Base-by-base conservation (phyloP, 495 filamentous ascomycete genomes). In the Lophiotrema nucula region DNA sequence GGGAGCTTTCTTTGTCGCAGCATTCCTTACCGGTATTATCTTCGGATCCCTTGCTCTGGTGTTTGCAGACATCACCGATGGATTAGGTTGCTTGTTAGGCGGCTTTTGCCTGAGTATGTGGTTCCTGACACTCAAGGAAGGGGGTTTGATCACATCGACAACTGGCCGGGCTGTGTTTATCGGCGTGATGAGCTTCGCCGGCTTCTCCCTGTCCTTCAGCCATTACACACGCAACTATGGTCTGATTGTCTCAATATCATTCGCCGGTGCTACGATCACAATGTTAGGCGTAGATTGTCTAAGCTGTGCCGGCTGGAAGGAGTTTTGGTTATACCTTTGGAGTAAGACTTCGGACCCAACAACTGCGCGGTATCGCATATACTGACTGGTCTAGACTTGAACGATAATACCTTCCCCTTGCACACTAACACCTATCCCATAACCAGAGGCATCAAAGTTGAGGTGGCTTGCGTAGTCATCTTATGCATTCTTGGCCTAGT, bases 261-360 rank as follows among this genome's bases (percentile, higher is more conserved):
- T 96, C 66, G 77, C 86, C 24, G 92, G 92, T 12, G 85, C 89
- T 8, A 95, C 90, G 0, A 83, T 81, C 3, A 73, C 86, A 0
- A 77, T 93, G 5, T 70, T 97, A 5, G 92, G 92, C 5, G 88
- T 97, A 49, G 92, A 97, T 69, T 96, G 92, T 69, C 95, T 90
- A 65, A 92, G 86, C 64, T 77, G 85, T 46, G 92, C 91, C 12
- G 92, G 92, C 0, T 72, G 95, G 63, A 96, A 93, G 67, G 92
- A 97, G 67, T 97, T 97, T 56, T 97, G 92, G 92, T 78, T 90
- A 10, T 97, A 95, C 68, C 81, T 96, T 27, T 97, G 92, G 92
- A 77, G 85, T 87, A 72, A 73, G 81, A 64, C n/a, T n/a, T 38
- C 24, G 1, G 5, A 4, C 5, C 27, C 3, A 39, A 28, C 44